Conservation (phyloP, 1,284 basidiomycete genomes). For the Leccinum subrobustum region DNA sequence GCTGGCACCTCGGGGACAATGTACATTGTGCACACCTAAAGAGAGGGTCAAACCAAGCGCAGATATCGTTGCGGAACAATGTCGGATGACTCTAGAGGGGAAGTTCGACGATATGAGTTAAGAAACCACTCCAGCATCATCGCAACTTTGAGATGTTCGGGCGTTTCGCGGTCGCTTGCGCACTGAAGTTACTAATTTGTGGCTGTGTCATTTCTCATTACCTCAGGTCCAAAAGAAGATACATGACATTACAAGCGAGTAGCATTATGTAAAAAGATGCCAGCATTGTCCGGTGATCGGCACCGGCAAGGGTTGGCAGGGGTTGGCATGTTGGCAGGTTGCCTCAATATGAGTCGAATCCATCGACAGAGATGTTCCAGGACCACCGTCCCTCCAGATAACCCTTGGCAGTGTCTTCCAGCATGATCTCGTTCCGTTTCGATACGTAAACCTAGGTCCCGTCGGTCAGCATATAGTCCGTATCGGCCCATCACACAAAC, state of each 20-base stretch:
- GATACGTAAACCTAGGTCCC: constrained; percentile 82
- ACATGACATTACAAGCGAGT: constrained; percentile 16
- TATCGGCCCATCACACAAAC: constrained; percentile 4
- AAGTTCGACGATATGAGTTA: not conserved
- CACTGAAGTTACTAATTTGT: not conserved
- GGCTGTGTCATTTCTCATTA: not conserved
- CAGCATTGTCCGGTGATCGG: constrained; percentile 9
- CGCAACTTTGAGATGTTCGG: not conserved
- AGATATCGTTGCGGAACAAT: not conserved
- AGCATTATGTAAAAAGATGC: constrained; percentile 4
- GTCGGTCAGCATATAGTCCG: not conserved
- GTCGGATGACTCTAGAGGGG: not conserved
- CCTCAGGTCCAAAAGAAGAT: not conserved
- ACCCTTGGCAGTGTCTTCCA: constrained; percentile 92
- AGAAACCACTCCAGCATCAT: not conserved
- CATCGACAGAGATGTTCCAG: constrained; percentile 69
- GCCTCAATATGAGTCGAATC: constrained; percentile 44
- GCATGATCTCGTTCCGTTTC: constrained; percentile 92
- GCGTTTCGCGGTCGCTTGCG: not conserved
- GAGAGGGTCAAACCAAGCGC: not conserved
- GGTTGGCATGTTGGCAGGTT: not conserved
- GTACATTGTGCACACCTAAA: not conserved
- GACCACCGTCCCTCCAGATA: constrained; percentile 86
- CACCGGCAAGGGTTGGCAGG: not conserved
- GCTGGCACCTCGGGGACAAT: not conserved